Conservation (phyloP, 768 basidiomycete species). For the Tulasnella sp. region DNA sequence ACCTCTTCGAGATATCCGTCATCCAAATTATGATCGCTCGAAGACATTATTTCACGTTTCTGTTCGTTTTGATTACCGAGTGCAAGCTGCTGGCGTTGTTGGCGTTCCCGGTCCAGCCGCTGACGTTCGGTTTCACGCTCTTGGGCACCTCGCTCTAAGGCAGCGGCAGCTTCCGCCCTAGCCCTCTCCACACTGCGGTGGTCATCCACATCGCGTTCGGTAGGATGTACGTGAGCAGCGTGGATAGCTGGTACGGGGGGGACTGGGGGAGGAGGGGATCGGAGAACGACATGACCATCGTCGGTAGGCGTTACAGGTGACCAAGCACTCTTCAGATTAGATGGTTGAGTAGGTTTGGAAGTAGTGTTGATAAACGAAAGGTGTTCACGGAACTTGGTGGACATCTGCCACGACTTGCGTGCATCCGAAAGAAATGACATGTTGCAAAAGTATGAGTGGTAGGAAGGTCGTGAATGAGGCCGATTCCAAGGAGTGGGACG, state of each 20-base stretch:
- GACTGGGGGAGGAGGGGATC: background rate
- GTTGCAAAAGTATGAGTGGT: background rate
- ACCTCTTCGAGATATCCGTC: background rate
- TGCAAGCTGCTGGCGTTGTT: constrained; percentile 5
- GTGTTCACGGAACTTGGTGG: constrained; percentile 17
- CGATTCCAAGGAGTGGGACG: background rate
- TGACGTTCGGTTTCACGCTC: constrained; percentile 4
- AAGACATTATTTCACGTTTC: background rate
- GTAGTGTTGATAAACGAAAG: constrained; percentile 13
- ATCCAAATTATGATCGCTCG: background rate
- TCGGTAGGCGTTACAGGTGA: constrained; percentile 13
- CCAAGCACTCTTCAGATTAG: constrained; percentile 9
- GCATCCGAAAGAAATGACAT: background rate
- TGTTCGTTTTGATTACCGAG: constrained; percentile 1
- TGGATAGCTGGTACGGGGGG: constrained; percentile 5
- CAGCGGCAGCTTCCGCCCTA: constrained; percentile 10
- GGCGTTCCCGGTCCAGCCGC: constrained; percentile 11
- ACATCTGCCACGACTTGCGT: constrained; percentile 16
- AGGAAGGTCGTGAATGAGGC: background rate
- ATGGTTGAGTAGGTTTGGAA: background rate
- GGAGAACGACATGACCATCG: background rate
- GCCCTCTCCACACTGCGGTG: constrained; percentile 9
- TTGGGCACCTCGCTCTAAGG: constrained; percentile 3
- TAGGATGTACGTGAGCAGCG: background rate
- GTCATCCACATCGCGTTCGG: constrained; percentile 1